phyloP scores from a whole-genome alignment of 768 basidiomycete species.

The Russula sp. region DNA sequence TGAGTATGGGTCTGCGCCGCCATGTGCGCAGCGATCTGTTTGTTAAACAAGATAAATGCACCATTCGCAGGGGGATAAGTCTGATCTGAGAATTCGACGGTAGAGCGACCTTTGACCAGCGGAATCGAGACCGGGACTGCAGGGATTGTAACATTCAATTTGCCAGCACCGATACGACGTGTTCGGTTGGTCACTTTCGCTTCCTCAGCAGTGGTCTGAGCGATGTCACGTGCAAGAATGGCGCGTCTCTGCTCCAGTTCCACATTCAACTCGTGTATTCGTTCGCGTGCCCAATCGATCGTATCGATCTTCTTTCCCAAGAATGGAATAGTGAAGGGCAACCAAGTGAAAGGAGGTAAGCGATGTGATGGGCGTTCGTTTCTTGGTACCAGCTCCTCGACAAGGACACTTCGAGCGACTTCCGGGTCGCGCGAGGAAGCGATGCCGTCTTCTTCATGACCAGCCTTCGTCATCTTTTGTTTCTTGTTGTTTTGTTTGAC shows the following conservation, averaged over 20 bases:
- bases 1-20: conserved; percentile 73
- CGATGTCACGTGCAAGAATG: conserved; percentile 36
- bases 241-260: conserved; percentile 33
- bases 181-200: conserved; percentile 29
- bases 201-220: conserved; percentile 27
- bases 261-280: conserved; percentile 51
- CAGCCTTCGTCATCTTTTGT: conserved; percentile 45
- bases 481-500: conserved; percentile 60
- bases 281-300: conserved; percentile 82
- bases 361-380: conserved; percentile 77
- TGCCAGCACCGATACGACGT: conserved; percentile 30
- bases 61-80: conserved; percentile 44
- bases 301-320: conserved; percentile 91
- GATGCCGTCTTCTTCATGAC: conserved; percentile 15
- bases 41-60: conserved; percentile 90
- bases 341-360: conserved; percentile 48
- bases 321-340: conserved; percentile 59
- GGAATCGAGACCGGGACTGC: conserved; percentile 23
- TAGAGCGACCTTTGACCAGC: conserved; percentile 20
- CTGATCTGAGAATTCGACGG: conserved; percentile 31
- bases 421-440: conserved; percentile 34
- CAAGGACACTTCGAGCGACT: conserved; percentile 32
- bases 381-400: conserved; percentile 56
- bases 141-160: conserved; percentile 30
- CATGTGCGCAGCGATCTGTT: conserved; percentile 90